Conservation (phyloP, 345 rosid genomes). For the Arabidopsis thaliana region TAIR10.1 NC_003071.7:8549501-8550000, state of each 20-base stretch:
- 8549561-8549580: not conserved
- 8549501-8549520: too few relatives aligned
- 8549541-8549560: too few relatives aligned
- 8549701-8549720: constrained; percentile 43
- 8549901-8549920: not conserved
- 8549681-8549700: constrained; percentile 34
- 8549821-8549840: not conserved
- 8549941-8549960: constrained; percentile 13
- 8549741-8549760: constrained; percentile 45
- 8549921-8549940: not conserved
- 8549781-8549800: not conserved
- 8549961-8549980: constrained; percentile 12
- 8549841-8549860: not conserved
- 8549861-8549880: not conserved
- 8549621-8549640: not conserved
- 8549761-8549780: constrained; percentile 27
- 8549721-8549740: constrained; percentile 44
- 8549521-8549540: not conserved
- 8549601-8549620: not conserved
- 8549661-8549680: constrained; percentile 43
- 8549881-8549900: not conserved
- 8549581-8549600: not conserved
- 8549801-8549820: not conserved
- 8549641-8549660: constrained; percentile 28
- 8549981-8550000: constrained; percentile 36